Evolutionary conservation across 108 stramenopile species (phyloP), one percentile per base, ranked within the genome.

Genomic region (Schizochytrium sp.): DNA sequence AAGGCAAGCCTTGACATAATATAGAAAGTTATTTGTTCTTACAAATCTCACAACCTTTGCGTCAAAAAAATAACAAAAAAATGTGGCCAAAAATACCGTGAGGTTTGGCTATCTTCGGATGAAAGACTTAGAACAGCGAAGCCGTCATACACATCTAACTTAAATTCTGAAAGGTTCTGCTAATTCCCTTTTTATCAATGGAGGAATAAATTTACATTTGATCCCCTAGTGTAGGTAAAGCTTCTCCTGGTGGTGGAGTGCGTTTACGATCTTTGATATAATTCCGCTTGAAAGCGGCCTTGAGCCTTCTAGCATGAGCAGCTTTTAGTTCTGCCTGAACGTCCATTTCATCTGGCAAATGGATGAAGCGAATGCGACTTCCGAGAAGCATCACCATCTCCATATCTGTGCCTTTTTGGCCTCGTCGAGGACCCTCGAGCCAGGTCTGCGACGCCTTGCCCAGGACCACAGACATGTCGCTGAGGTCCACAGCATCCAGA

Each of bases 391-490:
- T 83, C 28, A 83, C 76, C 5, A 83, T 10, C 76, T 83, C 50
- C 28, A 83, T 8, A 0, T 12, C 76, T 8, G 19, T 38, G 50
- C 76, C 76, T 2, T 5, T 5, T 10, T 83, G 76, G 50, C 76
- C 76, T 56, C 53, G 47, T 10, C 76, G 76, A 17, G 76, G 76
- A 2, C 76, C 76, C 28, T 83, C 76, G 53, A 83, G 76, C 76
- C 76, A 83, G 15, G 8, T 56, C 28, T 83, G 76, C 15, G 15
- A 42, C 1, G 76, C 76, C 15, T 83, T 83, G 53, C 76, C 76
- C 7, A 83, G 76, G 50, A 83, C 50, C 76, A 83, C 53, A 5
- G 76, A 19, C 76, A 83, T 40, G 28, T 83, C 76, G 15, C 15
- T 55, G 50, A 42, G 50, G 50, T 83, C 50, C 28, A 83, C 76